Evolutionary conservation across 768 basidiomycete genomes (phyloP).

Genomic region (Mycena rebaudengoi): DNA sequence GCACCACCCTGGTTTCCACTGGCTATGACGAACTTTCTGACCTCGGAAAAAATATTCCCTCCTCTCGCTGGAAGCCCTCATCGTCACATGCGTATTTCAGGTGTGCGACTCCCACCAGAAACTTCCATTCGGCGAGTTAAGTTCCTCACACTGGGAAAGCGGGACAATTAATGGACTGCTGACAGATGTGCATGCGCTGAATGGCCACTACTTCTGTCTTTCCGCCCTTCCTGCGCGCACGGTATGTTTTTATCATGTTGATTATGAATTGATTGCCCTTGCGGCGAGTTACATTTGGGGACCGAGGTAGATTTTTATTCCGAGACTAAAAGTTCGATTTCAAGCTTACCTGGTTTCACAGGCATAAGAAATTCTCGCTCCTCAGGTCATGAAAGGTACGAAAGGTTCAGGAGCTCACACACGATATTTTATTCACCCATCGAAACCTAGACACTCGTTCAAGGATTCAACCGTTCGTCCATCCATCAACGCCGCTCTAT

Average conservation of each 20-base stretch:
- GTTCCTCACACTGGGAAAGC: background rate
- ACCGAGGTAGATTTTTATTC: background rate
- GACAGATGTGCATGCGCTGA: too few relatives aligned
- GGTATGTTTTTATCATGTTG: slow-evolving; percentile 3
- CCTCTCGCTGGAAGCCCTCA: too few relatives aligned
- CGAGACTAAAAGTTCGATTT: slow-evolving; percentile 5
- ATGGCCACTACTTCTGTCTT: background rate
- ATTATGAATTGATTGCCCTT: slow-evolving; percentile 5
- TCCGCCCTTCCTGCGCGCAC: slow-evolving; percentile 4
- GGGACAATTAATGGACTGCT: background rate
- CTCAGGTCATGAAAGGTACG: too few relatives aligned
- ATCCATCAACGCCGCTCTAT: background rate
- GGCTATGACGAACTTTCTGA: slow-evolving; percentile 2
- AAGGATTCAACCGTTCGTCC: background rate
- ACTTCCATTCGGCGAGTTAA: background rate
- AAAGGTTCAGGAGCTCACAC: background rate
- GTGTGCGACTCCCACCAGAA: background rate
- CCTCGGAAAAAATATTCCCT: background rate
- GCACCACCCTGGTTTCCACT: background rate
- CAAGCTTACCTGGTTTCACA: slow-evolving; percentile 2
- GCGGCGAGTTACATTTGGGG: background rate
- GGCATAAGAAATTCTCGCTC: background rate
- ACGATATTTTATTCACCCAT: background rate
- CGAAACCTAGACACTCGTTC: background rate
- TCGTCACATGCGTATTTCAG: slow-evolving; percentile 8